Evolutionary conservation across 2,329 filamentous ascomycete genomes (phyloP).

Genomic region (Blastomyces parvus): DNA sequence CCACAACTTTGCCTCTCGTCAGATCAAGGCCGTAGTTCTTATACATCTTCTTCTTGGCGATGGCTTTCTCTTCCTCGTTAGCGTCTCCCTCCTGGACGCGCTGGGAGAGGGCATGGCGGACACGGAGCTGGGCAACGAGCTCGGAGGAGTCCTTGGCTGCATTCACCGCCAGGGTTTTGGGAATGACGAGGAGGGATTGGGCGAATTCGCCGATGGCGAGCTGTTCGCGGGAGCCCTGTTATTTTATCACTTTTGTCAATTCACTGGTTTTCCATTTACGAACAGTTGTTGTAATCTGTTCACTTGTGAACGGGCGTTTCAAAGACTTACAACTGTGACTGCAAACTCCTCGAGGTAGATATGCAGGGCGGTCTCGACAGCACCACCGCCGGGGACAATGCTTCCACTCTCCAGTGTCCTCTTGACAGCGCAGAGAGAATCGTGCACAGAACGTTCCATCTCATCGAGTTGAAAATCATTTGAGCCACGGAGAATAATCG

Average conservation of each 20-base stretch:
- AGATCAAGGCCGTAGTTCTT: constrained; percentile 97
- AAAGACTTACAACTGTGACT: constrained; percentile 64
- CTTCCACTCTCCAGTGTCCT: constrained; percentile 91
- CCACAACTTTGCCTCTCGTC: constrained; percentile 77
- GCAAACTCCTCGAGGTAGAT: constrained; percentile 99
- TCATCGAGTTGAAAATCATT: constrained; percentile 97
- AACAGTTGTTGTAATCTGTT: neutral
- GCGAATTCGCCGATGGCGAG: constrained; percentile 97
- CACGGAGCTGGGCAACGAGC: constrained; percentile 88
- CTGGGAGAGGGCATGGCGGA: constrained; percentile 87
- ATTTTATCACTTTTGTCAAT: neutral
- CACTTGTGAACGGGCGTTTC: neutral
- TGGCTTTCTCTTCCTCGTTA: constrained; percentile 72
- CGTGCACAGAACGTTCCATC: constrained; percentile 98
- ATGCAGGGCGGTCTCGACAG: constrained; percentile 96
- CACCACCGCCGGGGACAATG: constrained; percentile 92
- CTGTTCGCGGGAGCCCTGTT: constrained; percentile 78
- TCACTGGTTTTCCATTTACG: neutral
- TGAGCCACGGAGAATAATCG: constrained; percentile 86
- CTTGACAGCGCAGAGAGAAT: constrained; percentile 94
- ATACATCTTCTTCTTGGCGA: constrained; percentile 92
- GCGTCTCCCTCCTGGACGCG: constrained; percentile 74
- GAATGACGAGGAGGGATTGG: constrained; percentile 84
- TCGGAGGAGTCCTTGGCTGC: constrained; percentile 94
- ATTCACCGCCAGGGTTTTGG: constrained; percentile 94